phyloP scores from a whole-genome alignment of 2,329 filamentous ascomycete species.

The Fusarium sororula region DNA sequence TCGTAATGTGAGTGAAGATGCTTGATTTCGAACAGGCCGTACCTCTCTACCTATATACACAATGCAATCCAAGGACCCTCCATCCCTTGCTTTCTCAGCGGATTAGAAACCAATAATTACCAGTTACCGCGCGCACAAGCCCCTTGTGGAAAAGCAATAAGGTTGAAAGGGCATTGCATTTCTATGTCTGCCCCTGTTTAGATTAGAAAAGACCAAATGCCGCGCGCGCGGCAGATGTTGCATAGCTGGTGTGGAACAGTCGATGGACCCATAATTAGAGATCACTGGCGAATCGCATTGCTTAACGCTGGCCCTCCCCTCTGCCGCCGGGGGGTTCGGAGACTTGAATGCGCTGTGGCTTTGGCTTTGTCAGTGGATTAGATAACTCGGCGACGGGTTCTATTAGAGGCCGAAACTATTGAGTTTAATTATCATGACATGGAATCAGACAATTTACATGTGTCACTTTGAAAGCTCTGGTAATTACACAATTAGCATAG shows the following conservation, averaged over 20 bases:
- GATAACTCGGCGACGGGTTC: neutral
- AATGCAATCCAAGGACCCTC: neutral
- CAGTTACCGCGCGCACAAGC: neutral
- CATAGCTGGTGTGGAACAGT: neutral
- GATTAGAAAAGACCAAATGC: neutral
- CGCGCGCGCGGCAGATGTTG: conserved; percentile 3
- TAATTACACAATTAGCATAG: neutral
- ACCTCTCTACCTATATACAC: conserved; percentile 7
- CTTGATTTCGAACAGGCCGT: neutral
- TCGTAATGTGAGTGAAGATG: neutral
- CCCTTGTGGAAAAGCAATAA: neutral
- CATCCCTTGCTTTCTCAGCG: conserved; percentile 1
- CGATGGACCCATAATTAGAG: neutral
- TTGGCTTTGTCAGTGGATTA: conserved; percentile 1
- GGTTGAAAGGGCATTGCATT: neutral
- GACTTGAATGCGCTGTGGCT: neutral
- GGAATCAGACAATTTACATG: neutral
- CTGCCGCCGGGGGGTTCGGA: neutral
- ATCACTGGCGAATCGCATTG: neutral
- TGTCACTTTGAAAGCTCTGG: neutral
- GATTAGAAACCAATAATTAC: conserved; percentile 3
- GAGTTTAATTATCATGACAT: neutral
- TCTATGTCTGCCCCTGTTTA: neutral
- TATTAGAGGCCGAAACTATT: neutral
- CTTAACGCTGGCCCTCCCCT: neutral